A percentile compares a stretch with the other conserved stretches of the same genome.
Conservation (phyloP, 805 yeast species). For the Isabelozyma gotoi region DNA sequence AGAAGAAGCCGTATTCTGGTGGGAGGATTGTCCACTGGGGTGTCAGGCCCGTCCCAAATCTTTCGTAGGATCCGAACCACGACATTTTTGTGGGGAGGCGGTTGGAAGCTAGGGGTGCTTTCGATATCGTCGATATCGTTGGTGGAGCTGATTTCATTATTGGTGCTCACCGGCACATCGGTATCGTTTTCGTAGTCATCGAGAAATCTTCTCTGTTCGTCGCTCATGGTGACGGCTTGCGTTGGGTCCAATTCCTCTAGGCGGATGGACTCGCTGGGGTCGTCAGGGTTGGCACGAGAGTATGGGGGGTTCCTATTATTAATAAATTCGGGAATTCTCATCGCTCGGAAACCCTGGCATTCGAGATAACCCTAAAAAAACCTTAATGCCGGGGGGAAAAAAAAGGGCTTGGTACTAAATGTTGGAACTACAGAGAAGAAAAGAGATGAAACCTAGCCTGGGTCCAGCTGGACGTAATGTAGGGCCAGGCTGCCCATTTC, state of each 20-base stretch:
- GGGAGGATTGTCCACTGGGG: constrained; percentile 50
- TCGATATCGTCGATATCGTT: too few species aligned
- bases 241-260: not conserved
- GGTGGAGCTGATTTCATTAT: too few species aligned
- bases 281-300: too few species aligned
- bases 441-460: too few species aligned
- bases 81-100: not conserved
- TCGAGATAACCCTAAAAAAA: not conserved
- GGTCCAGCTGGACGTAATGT: too few species aligned
- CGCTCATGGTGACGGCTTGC: constrained; percentile 16
- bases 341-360: not conserved
- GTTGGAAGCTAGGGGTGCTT: not conserved
- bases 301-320: too few species aligned
- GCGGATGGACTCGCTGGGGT: constrained; percentile 4
- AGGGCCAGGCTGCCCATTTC: too few species aligned
- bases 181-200: too few species aligned
- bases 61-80: not conserved
- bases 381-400: not conserved
- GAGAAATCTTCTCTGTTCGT: constrained; percentile 5
- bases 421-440: too few species aligned
- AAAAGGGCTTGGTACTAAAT: not conserved
- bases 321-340: not conserved
- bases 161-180: too few species aligned
- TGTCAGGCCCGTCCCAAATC: constrained; percentile 60
- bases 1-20: constrained; percentile 18